Evolutionary conservation across 2,329 filamentous ascomycete species (phyloP), one percentile per base, ranked within the genome.

Genomic region (Hymenoscyphus linearis): DNA sequence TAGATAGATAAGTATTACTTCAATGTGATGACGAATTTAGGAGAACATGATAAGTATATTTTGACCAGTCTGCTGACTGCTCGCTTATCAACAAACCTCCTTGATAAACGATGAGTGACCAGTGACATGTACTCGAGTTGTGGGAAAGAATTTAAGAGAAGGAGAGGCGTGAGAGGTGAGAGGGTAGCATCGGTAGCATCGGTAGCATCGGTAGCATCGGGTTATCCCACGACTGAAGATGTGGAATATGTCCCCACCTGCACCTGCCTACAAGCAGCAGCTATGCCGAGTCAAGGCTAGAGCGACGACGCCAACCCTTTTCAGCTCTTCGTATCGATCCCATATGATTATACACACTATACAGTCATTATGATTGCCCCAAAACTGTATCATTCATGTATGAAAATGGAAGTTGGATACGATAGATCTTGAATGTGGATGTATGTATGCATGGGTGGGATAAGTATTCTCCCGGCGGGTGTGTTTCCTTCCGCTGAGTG

Each of bases 141-240:
- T 56, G 35, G 35, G 35, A 26, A 56, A 56, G 54, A 25, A 56
- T 56, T 56, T 18, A 56, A 26, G 34, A 56, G 54, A 56, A 34
- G 54, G n/a, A n/a, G n/a, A n/a, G n/a, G n/a, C n/a, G n/a, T n/a
- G n/a, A n/a, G n/a, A n/a, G n/a, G n/a, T n/a, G n/a, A n/a, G n/a
- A n/a, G n/a, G n/a, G 18, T 55, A 55, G 31, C n/a, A 55, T 35
- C 34, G 53, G 53, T 31, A n/a, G 16, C 12, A 13, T 35, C 12
- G n/a, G 18, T 55, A 55, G 31, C n/a, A 55, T 35, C 34, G 53
- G 34, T 34, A 22, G n/a, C 13, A 14, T 36, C 4, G 6, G 22
- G 26, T 53, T 31, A 9, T 31, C 40, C 40, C 13, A 6, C n/a
- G n/a, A n/a, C n/a, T n/a, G n/a, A n/a, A n/a, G n/a, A n/a, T n/a